Evolutionary conservation across 1,139 yeast genomes (phyloP).

Genomic region (Meyerozyma carpophila): DNA sequence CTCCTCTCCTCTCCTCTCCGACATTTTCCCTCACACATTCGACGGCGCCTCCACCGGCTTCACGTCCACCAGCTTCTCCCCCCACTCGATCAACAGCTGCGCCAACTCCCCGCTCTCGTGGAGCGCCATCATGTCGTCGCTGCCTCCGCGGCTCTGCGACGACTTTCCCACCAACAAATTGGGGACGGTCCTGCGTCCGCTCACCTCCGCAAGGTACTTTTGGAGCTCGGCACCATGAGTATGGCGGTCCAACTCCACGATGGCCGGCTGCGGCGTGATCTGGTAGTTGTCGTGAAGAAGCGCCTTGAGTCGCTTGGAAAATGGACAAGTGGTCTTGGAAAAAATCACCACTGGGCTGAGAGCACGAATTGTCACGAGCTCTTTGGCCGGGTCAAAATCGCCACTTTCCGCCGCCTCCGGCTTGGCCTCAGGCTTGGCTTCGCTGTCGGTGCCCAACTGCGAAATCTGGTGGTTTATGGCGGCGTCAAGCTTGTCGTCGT

Average conservation of each 20-base stretch:
- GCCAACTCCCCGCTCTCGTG: constrained; percentile 54
- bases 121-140: constrained; percentile 67
- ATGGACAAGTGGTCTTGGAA: constrained; percentile 73
- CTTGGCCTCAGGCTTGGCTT: not conserved
- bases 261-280: constrained; percentile 63
- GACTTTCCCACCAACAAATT: constrained; percentile 58
- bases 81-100: constrained; percentile 53
- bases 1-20: not conserved
- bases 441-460: constrained; percentile 15
- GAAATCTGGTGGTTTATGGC: constrained; percentile 37
- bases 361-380: constrained; percentile 51
- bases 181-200: constrained; percentile 70
- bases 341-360: constrained; percentile 69
- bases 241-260: constrained; percentile 82
- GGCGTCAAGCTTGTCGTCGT: constrained; percentile 33
- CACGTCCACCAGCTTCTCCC: constrained; percentile 51
- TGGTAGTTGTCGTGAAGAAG: constrained; percentile 59
- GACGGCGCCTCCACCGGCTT: constrained; percentile 53
- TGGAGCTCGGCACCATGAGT: constrained; percentile 60
- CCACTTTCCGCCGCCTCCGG: constrained; percentile 15
- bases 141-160: constrained; percentile 60
- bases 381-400: constrained; percentile 56
- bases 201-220: constrained; percentile 46
- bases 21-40: constrained; percentile 15
- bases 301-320: constrained; percentile 63